A percentile compares a stretch with the other conserved stretches of the same genome.
phyloP scores from a whole-genome alignment of 805 yeast species.

The Yamadazyma paraphyllophila region DNA sequence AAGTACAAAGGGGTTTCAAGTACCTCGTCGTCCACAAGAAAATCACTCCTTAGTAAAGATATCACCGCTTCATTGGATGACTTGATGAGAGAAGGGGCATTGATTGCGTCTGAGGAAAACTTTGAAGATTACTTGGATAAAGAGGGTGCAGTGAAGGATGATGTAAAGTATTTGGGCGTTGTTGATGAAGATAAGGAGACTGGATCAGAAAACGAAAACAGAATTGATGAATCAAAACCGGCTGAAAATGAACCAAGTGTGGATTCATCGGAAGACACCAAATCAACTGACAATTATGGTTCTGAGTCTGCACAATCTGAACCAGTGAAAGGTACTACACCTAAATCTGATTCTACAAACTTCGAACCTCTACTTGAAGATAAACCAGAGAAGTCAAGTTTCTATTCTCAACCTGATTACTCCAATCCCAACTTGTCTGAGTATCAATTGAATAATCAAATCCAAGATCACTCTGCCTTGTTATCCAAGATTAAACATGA shows the following conservation, averaged over 20 bases:
- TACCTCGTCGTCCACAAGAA: slow-evolving; percentile 11
- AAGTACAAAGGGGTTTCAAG: slow-evolving; percentile 28
- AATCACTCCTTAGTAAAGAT: slow-evolving; percentile 9
- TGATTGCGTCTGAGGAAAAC: slow-evolving; percentile 50
- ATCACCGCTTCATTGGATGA: slow-evolving; percentile 56
- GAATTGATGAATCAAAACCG: background rate
- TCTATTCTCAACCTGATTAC: slow-evolving; percentile 17
- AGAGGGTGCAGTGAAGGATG: slow-evolving; percentile 52
- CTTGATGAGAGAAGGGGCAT: slow-evolving; percentile 45
- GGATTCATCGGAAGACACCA: background rate
- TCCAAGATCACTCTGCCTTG: slow-evolving; percentile 35
- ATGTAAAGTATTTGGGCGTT: slow-evolving; percentile 30
- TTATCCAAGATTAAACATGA: slow-evolving; percentile 33
- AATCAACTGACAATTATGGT: background rate
- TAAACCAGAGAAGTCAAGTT: background rate
- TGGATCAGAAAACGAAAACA: background rate
- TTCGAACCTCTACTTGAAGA: slow-evolving; percentile 8
- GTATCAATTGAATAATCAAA: slow-evolving; percentile 41
- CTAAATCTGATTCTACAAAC: slow-evolving; percentile 11
- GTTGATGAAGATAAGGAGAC: background rate
- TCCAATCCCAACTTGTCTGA: slow-evolving; percentile 46
- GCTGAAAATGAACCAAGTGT: background rate
- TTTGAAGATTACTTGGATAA: slow-evolving; percentile 52
- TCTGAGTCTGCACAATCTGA: background rate
- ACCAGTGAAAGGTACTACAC: slow-evolving; percentile 30